Evolutionary conservation across 2,329 filamentous ascomycete species (phyloP).

Genomic region (Botryosphaeria dothidea): DNA sequence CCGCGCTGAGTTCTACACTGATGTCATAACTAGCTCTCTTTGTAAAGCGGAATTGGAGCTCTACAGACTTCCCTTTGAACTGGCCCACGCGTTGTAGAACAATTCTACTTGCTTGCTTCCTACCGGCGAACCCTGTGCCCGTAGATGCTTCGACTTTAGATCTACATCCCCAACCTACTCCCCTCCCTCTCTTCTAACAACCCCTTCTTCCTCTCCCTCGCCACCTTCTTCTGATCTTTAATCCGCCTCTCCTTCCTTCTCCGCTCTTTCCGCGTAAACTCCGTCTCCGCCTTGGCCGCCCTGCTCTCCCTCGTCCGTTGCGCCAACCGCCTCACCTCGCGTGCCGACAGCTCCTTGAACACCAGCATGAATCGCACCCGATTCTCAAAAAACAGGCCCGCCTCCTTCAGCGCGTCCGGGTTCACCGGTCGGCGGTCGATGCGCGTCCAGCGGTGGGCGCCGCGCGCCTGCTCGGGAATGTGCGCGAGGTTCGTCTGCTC

Average conservation of each 20-base stretch:
- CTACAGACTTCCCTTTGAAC: no score
- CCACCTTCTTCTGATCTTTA: background rate
- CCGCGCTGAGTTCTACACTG: no score
- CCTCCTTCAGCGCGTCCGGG: constrained; percentile 23
- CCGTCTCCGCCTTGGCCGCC: constrained; percentile 6
- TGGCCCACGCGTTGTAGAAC: no score
- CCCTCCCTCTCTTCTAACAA: background rate
- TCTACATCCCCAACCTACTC: background rate
- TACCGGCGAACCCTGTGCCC: no score
- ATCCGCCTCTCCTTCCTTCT: background rate
- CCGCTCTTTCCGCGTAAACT: background rate
- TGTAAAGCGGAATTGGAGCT: no score
- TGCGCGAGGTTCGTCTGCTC: background rate
- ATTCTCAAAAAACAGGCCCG: constrained; percentile 25
- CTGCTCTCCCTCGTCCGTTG: constrained; percentile 25
- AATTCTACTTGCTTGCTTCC: no score
- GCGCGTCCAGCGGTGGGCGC: constrained; percentile 23
- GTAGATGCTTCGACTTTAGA: no score
- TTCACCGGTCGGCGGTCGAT: constrained; percentile 27
- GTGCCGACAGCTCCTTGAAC: constrained; percentile 22
- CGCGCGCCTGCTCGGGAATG: background rate
- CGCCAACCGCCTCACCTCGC: constrained; percentile 25
- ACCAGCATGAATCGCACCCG: constrained; percentile 23
- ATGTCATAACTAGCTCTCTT: no score
- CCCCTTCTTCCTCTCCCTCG: constrained; percentile 5